Evolutionary conservation across 495 filamentous ascomycete species (phyloP).

Genomic region (Parachaetomium inaequale): DNA sequence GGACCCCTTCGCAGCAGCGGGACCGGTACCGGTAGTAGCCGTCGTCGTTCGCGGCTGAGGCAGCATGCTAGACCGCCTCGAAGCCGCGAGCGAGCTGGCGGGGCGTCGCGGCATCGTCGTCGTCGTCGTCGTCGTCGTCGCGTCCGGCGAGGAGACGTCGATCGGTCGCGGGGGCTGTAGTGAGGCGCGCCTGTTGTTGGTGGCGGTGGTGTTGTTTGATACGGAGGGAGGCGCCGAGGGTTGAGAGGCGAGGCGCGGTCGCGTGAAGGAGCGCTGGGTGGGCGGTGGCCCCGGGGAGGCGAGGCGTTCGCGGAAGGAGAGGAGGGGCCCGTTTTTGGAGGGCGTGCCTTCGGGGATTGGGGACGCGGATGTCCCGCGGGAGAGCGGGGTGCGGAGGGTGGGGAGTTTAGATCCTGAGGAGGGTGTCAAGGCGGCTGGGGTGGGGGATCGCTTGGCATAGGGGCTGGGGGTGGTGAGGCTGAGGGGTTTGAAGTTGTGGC

Average conservation of each 20-base stretch:
- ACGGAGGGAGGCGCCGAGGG: slow-evolving; percentile 11
- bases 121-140: background rate
- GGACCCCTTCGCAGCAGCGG: background rate
- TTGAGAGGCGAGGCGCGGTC: slow-evolving; percentile 33
- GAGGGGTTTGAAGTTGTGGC: slow-evolving; percentile 66
- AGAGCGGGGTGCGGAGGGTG: slow-evolving; percentile 44
- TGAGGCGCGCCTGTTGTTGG: slow-evolving; percentile 44
- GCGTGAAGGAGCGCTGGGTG: slow-evolving; percentile 31
- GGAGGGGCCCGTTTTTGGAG: slow-evolving; percentile 33
- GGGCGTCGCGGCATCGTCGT: slow-evolving; percentile 38
- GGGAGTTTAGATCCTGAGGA: slow-evolving; percentile 45
- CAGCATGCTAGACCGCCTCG: slow-evolving; percentile 47
- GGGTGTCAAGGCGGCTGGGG: slow-evolving; percentile 34
- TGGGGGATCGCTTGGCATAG: slow-evolving; percentile 49
- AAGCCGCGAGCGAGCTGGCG: slow-evolving; percentile 44
- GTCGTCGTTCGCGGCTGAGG: slow-evolving; percentile 39
- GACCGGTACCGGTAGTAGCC: background rate
- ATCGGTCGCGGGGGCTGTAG: slow-evolving; percentile 41
- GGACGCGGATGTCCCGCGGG: slow-evolving; percentile 39
- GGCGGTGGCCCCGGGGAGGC: slow-evolving; percentile 41
- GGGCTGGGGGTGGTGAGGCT: slow-evolving; percentile 60
- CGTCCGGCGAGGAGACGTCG: slow-evolving; percentile 16
- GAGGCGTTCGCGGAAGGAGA: slow-evolving; percentile 50
- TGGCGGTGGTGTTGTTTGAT: slow-evolving; percentile 23
- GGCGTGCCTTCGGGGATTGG: slow-evolving; percentile 41